Percentiles rank a stretch among this genome's conserved stretches.
Conservation (phyloP, 139 green algal species). For the Trebouxia sp. region DNA sequence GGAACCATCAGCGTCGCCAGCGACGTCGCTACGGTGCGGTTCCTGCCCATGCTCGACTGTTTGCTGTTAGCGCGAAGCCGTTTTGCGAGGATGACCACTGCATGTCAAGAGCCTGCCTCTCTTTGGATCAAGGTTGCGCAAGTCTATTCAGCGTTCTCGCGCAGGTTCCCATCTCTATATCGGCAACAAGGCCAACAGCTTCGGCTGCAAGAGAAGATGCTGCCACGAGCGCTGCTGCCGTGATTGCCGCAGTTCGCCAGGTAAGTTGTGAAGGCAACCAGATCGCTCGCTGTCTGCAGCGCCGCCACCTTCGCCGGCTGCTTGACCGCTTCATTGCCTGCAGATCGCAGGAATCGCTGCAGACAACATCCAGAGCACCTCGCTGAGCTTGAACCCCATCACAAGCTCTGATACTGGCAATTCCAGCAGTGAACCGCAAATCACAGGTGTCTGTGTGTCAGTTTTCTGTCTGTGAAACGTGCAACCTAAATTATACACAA, state of each 20-base stretch:
- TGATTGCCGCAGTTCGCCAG: background rate
- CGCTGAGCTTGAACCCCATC: background rate
- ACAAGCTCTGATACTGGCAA: background rate
- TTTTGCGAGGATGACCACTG: background rate
- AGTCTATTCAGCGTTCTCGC: too few species aligned
- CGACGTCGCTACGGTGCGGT: background rate
- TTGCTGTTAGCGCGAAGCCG: too few species aligned
- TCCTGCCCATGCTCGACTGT: too few species aligned
- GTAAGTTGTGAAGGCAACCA: background rate
- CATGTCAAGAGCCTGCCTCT: background rate
- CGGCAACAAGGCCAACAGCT: background rate
- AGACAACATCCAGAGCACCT: background rate
- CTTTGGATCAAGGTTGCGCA: background rate
- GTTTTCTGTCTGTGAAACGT: too few species aligned
- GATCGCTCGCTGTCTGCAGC: background rate
- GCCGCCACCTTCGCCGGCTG: background rate
- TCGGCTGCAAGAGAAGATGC: background rate
- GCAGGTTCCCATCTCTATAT: background rate
- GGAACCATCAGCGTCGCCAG: conserved; percentile 5
- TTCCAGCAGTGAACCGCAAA: background rate
- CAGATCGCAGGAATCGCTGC: background rate
- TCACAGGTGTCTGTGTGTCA: background rate
- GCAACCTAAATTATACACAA: background rate
- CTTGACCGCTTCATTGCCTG: too few species aligned
- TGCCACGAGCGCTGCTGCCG: background rate